phyloP scores from a whole-genome alignment of 805 yeast species.

The Maudiozyma serrabonitensis region DNA sequence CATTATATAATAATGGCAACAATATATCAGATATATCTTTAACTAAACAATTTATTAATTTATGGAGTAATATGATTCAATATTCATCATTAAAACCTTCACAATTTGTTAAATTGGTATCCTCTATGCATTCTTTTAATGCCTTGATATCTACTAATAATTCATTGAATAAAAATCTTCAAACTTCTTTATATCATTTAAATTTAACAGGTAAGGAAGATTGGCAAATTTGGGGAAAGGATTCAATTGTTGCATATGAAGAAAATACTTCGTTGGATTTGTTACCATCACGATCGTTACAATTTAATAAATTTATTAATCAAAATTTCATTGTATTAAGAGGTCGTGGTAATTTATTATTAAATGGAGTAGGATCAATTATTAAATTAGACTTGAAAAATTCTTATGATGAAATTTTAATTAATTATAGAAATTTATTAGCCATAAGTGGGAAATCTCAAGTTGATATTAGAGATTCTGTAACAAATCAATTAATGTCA shows the following conservation, averaged over 20 bases:
- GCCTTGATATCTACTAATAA: conserved; percentile 21
- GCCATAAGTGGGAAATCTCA: conserved; percentile 26
- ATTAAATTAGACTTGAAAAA: conserved; percentile 22
- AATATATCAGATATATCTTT: conserved; percentile 1
- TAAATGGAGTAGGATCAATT: conserved; percentile 15
- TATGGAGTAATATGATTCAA: conserved; percentile 14
- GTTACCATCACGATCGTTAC: conserved; percentile 3
- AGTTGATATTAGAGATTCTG: conserved; percentile 18
- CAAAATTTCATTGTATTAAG: conserved; percentile 14
- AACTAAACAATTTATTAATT: conserved; percentile 16
- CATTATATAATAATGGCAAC: conserved; percentile 11
- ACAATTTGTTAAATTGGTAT: conserved; percentile 12
- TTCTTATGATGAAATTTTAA: conserved; percentile 19
- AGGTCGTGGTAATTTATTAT: conserved; percentile 26
- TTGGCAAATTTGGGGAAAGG: conserved; percentile 25
- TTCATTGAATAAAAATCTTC: conserved; percentile 1
- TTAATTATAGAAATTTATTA: conserved; percentile 23
- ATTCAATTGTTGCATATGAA: conserved; percentile 24
- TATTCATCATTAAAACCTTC: conserved; percentile 16
- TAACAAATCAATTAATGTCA: conserved; percentile 2
- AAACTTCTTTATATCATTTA: conserved; percentile 6
- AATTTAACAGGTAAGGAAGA: conserved; percentile 19
- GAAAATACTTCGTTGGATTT: conserved; percentile 17
- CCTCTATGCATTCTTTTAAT: conserved; percentile 10
- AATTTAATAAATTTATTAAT: conserved; percentile 8